These are phyloP conservation scores for Cyanodermella asteris DNA, from an alignment of 2,329 filamentous ascomycete species.

Conservation along the genomic window DNA sequence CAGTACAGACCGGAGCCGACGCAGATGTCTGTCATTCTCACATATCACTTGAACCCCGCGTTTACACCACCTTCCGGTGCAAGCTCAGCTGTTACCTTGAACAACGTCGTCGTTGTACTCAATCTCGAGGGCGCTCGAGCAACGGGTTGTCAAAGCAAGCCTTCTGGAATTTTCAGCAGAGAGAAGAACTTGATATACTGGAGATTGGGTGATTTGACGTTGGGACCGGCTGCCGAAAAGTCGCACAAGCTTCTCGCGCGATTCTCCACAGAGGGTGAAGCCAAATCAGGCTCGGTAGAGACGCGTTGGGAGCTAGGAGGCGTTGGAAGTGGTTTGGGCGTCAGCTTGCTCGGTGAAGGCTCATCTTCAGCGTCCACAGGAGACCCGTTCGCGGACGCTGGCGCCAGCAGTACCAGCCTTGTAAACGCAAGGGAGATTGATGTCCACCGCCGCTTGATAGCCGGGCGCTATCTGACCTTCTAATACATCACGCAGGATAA, in stretches of 20 bases:
- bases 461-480: too few species aligned
- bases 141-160: slow-evolving; percentile 52
- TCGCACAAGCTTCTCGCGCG: slow-evolving; percentile 64
- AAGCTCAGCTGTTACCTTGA: slow-evolving; percentile 35
- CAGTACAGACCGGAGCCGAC: slow-evolving; percentile 67
- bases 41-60: slow-evolving; percentile 62
- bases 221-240: slow-evolving; percentile 29
- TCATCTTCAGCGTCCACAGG: slow-evolving; percentile 13
- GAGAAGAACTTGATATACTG: slow-evolving; percentile 62
- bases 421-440: too few species aligned
- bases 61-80: slow-evolving; percentile 28
- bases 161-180: slow-evolving; percentile 54
- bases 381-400: slow-evolving; percentile 28
- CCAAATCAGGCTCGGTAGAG: slow-evolving; percentile 57
- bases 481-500: too few species aligned
- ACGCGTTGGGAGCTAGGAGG: slow-evolving; percentile 52
- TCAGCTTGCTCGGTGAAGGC: slow-evolving; percentile 20
- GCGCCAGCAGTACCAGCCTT: slow-evolving; percentile 11
- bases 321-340: slow-evolving; percentile 42
- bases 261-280: slow-evolving; percentile 48
- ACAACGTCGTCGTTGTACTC: slow-evolving; percentile 54
- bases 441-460: too few species aligned
- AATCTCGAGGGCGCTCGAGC: slow-evolving; percentile 47
- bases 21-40: slow-evolving; percentile 67
- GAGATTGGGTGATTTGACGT: slow-evolving; percentile 53